Percentiles rank a stretch among this genome's conserved stretches.
phyloP scores from a whole-genome alignment of 768 basidiomycete species.

The Candolleomyces eurysporus region DNA sequence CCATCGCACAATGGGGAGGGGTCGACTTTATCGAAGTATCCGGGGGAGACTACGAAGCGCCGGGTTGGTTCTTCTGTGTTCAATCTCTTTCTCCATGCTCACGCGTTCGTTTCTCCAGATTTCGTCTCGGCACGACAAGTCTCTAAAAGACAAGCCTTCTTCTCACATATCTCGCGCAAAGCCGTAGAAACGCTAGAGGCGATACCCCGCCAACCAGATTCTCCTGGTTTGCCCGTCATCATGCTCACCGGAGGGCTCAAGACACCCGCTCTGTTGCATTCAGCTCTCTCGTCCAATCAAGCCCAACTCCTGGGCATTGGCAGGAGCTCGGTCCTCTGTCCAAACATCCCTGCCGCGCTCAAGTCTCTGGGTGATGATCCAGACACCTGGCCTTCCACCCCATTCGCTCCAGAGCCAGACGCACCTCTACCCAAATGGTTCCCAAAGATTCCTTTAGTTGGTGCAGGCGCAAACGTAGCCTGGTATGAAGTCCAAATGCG shows the following conservation, averaged over 20 bases:
- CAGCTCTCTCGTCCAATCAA: constrained; percentile 51
- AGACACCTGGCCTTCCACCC: constrained; percentile 20
- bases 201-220: constrained; percentile 18
- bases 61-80: constrained; percentile 39
- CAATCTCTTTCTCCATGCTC: constrained; percentile 1
- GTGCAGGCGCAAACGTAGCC: constrained; percentile 59
- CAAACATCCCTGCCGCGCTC: constrained; percentile 52
- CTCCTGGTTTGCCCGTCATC: constrained; percentile 50
- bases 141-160: constrained; percentile 66
- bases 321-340: constrained; percentile 59
- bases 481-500: constrained; percentile 70
- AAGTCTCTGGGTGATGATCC: constrained; percentile 19
- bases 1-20: constrained; percentile 60
- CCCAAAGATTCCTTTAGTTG: constrained; percentile 56
- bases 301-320: constrained; percentile 80
- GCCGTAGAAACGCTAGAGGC: constrained; percentile 47
- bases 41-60: constrained; percentile 82
- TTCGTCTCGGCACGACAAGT: constrained; percentile 35
- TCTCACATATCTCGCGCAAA: constrained; percentile 60
- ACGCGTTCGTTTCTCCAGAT: constrained; percentile 28
- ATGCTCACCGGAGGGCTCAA: constrained; percentile 81
- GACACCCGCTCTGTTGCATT: constrained; percentile 52
- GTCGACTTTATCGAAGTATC: constrained; percentile 88
- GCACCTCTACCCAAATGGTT: constrained; percentile 25
- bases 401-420: constrained; percentile 41